These are phyloP conservation scores for Fusarium globosum DNA, from an alignment of 2,329 filamentous ascomycete genomes.

Conservation along the genomic window DNA sequence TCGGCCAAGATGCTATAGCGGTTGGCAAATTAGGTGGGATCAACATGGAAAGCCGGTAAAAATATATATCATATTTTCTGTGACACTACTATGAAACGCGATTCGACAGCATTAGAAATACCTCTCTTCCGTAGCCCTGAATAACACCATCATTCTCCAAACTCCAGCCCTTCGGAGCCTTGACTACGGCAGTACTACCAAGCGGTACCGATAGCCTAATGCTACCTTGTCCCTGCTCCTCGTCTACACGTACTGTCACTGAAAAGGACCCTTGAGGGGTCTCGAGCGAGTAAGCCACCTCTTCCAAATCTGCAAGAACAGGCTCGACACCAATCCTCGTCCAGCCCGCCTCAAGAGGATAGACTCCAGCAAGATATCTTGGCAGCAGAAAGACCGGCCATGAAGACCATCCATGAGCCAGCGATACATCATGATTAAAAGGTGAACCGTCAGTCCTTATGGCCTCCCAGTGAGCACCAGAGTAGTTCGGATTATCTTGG, in stretches of 20 bases:
- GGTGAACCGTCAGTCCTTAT: not conserved
- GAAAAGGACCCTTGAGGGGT: not conserved
- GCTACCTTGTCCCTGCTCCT: accelerated
- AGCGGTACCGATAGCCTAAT: not conserved
- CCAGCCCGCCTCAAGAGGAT: conserved; percentile 1
- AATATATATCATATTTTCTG: accelerated
- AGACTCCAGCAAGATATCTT: not conserved
- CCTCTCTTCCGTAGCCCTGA: not conserved
- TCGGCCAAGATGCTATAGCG: no score
- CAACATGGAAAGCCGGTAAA: accelerated
- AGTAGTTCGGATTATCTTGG: not conserved
- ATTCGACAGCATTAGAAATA: not conserved
- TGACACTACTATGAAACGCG: accelerated
- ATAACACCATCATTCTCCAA: not conserved
- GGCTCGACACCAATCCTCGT: not conserved
- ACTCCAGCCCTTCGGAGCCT: not conserved
- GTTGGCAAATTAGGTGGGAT: accelerated
- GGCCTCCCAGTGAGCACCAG: conserved; percentile 1
- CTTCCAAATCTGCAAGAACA: not conserved
- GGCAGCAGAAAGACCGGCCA: not conserved
- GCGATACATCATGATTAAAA: not conserved
- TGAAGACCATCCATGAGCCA: conserved; percentile 4
- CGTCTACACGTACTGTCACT: accelerated
- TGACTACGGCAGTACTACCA: not conserved
- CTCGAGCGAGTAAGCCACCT: not conserved